Conservation (phyloP, 768 basidiomycete species). For the Leccinum disarticulatum region DNA sequence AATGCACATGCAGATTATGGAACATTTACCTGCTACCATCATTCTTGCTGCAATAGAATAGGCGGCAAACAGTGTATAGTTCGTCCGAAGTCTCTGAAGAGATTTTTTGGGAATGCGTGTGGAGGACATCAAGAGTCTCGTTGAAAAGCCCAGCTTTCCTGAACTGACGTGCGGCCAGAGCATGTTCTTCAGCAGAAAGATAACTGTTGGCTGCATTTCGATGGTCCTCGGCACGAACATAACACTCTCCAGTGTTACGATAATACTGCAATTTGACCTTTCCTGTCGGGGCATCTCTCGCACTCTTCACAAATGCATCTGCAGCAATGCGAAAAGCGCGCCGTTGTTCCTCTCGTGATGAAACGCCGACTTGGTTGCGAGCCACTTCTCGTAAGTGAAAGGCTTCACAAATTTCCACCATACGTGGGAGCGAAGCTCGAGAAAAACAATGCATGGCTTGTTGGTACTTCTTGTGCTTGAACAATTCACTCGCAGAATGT, state of each 20-base stretch:
- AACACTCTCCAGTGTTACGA: conserved; percentile 47
- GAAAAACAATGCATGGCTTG: conserved; percentile 58
- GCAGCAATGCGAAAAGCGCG: conserved; percentile 48
- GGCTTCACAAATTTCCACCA: conserved; percentile 49
- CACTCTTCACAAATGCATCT: conserved; percentile 48
- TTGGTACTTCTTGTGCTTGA: conserved; percentile 40
- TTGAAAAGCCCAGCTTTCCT: conserved; percentile 52
- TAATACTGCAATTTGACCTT: conserved; percentile 39
- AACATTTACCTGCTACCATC: conserved; percentile 20
- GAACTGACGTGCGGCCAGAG: conserved; percentile 45
- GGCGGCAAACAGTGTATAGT: conserved; percentile 45
- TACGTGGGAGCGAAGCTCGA: conserved; percentile 42
- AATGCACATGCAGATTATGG: neutral
- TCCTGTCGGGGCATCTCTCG: conserved; percentile 23
- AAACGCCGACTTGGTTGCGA: conserved; percentile 30
- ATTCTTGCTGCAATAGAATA: conserved; percentile 43
- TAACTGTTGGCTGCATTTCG: conserved; percentile 47
- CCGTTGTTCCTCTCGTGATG: conserved; percentile 23
- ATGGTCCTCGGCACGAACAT: conserved; percentile 39
- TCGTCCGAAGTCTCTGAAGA: conserved; percentile 29
- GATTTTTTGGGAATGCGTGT: conserved; percentile 34
- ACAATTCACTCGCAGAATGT: conserved; percentile 38
- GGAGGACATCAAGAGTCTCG: conserved; percentile 49
- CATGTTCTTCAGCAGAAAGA: conserved; percentile 42
- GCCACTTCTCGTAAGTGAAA: conserved; percentile 57